Base-by-base conservation (phyloP, 1,284 basidiomycete genomes). In the Pyrrhoderma lamaoense region DNA sequence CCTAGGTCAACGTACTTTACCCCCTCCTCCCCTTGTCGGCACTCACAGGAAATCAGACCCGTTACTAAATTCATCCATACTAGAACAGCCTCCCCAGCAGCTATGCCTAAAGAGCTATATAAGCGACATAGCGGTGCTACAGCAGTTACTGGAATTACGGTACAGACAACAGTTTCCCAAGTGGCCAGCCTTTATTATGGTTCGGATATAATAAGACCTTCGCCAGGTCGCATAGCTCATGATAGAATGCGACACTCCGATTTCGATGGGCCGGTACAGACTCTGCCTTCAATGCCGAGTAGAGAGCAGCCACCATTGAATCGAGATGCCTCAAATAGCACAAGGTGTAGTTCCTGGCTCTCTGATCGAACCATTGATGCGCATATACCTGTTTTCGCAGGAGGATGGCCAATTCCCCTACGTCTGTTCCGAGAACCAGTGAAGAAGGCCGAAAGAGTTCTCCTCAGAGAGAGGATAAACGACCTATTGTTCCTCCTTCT, bases 131-230 rank as follows among this genome's bases (percentile, higher is more conserved):
- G 52, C 25, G 16, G 14, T 31, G 27, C 27, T 31, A 31, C 27
- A 31, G 27, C 27, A 31, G 42, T 36, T 9, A 25, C 40, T 25
- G 27, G 37, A 13, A 39, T 47, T 2, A 27, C 22, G 22, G 42
- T 43, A 16, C 46, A 39, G n/a, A 53, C 52, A 13, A 18, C 36
- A n/a, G 23, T 16, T 13, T 50, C 53, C 13, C 27, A 31, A 31
- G 27, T 5, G 7, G 25, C 64, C 37, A 47, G 46, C 21, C 23
- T 47, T n/a, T 40, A 37, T 34, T 58, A 65, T n/a, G 65, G 64
- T 3, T 67, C 65, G 9, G 65, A 67, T 47, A 67, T 67, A 53
- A 55, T 67, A 16, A 60, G 61, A 35, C 40, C 52, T 21, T 47
- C 61, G 4, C 52, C 59, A 9, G 57, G 56, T 31, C 51, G 37